phyloP scores from a whole-genome alignment of 495 filamentous ascomycete genomes.

The Elaphomyces granulatus region DNA sequence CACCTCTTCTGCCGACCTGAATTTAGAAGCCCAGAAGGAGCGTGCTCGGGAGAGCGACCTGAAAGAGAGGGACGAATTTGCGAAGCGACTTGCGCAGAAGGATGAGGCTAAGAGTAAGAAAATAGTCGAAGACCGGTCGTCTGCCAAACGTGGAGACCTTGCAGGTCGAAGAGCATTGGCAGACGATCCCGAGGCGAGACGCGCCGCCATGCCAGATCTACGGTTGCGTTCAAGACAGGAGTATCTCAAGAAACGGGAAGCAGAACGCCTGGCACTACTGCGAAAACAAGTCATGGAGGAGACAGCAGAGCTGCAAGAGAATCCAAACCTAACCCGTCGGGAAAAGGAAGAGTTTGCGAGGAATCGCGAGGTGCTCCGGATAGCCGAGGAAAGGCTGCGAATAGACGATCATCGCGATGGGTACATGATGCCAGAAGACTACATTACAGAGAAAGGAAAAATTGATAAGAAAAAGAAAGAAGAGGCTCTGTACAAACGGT shows the following conservation, averaged over 20 bases:
- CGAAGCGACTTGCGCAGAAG: slow-evolving; percentile 53
- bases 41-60: slow-evolving; percentile 46
- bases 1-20: slow-evolving; percentile 36
- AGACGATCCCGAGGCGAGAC: slow-evolving; percentile 46
- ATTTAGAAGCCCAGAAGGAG: slow-evolving; percentile 44
- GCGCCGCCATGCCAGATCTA: slow-evolving; percentile 57
- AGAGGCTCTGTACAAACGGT: slow-evolving; percentile 76
- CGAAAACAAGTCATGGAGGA: slow-evolving; percentile 91
- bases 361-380: slow-evolving; percentile 70
- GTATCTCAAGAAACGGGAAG: slow-evolving; percentile 85
- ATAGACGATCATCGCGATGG: slow-evolving; percentile 92
- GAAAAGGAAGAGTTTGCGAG: slow-evolving; percentile 88
- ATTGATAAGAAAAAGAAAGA: slow-evolving; percentile 84
- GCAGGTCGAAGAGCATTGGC: slow-evolving; percentile 46
- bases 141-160: slow-evolving; percentile 36
- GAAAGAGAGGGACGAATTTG: slow-evolving; percentile 60
- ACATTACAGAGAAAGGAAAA: slow-evolving; percentile 84
- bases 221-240: slow-evolving; percentile 75
- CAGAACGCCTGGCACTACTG: slow-evolving; percentile 68
- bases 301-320: slow-evolving; percentile 62
- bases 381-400: slow-evolving; percentile 75
- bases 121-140: slow-evolving; percentile 49
- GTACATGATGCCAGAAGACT: slow-evolving; percentile 87
- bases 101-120: slow-evolving; percentile 62
- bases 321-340: slow-evolving; percentile 53